Evolutionary conservation across 345 rosid genomes (phyloP), one percentile per base, ranked within the genome.

Genomic region (Salix koriyanagi): DNA sequence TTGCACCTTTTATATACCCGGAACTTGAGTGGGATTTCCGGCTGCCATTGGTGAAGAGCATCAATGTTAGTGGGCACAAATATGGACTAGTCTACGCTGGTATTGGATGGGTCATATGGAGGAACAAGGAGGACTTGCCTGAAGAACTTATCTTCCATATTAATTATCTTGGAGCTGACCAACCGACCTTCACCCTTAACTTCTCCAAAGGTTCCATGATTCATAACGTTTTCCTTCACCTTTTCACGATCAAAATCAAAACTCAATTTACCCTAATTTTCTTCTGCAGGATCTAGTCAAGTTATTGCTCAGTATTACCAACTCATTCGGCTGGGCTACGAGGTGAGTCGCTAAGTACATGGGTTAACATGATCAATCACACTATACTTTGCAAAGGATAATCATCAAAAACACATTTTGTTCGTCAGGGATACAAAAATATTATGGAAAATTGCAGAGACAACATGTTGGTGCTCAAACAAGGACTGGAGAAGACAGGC

Each of bases 401-500:
- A 52, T 19, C 60, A 58, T 41, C 4, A 23, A 2, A 2, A 58
- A 50, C 50, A 65, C 12, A 6, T 64, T 67, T 61, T 25, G 13
- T 39, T 67, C 60, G 3, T 21, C 75, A 81, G 80, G 84, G 84
- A 50, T 81, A 81, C 71, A 77, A 7, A 36, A 69, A 70, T 44
- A 74, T 81, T 0, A 81, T 81, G 81, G 78, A 73, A 46, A 81
- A 81, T 21, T 81, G 84, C n/a, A 81, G 80, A 70, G 84, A 77
- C 75, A 81, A 81, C 75, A 81, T 81, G 84, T 0, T n/a, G 10
- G 81, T 77, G 21, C 81, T 81, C 0, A 77, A 68, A 41, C 56
- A 77, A 50, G 84, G 75, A 11, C 68, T 81, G 5, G 84, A 81
- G 65, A 77, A 73, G 67, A 77, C 69, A 37, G 84, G 78, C 11